Percentiles rank a stretch among this genome's conserved stretches.
Evolutionary conservation across 306 rosid species (phyloP).

Genomic region (Dryas alaskensis): DNA sequence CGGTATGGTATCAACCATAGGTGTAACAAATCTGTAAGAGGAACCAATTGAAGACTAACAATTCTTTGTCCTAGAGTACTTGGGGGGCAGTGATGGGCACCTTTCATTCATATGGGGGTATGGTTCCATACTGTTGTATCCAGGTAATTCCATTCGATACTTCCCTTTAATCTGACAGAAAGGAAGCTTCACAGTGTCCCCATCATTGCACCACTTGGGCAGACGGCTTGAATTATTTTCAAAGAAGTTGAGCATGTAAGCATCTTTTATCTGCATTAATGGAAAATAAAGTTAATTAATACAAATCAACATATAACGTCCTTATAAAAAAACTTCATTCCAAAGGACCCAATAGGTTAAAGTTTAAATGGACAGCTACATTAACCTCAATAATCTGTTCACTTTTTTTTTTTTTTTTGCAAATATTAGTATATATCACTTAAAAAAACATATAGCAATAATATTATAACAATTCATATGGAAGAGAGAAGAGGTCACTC

Average conservation of each 20-base stretch:
- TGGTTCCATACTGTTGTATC: conserved; percentile 69
- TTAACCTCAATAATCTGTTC: background rate
- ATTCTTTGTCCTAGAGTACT: conserved; percentile 55
- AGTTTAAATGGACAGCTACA: background rate
- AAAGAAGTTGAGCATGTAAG: conserved; percentile 76
- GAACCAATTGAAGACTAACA: conserved; percentile 42
- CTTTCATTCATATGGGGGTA: conserved; percentile 89
- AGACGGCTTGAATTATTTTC: conserved; percentile 77
- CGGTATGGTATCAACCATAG: background rate
- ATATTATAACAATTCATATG: background rate
- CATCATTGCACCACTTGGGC: conserved; percentile 90
- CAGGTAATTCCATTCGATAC: conserved; percentile 90
- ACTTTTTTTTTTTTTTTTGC: background rate
- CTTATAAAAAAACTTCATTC: background rate
- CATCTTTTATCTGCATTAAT: conserved; percentile 84
- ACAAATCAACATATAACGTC: conserved; percentile 15
- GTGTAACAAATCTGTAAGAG: conserved; percentile 14
- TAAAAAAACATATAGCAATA: background rate
- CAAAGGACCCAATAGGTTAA: background rate
- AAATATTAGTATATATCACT: background rate
- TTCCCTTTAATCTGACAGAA: conserved; percentile 89
- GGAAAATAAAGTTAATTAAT: conserved; percentile 19
- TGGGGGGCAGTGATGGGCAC: conserved; percentile 87
- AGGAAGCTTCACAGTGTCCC: conserved; percentile 76
- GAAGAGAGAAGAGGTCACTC: background rate